Evolutionary conservation across 1,284 basidiomycete species (phyloP), one percentile per base, ranked within the genome.

Genomic region (Irpex sp.): DNA sequence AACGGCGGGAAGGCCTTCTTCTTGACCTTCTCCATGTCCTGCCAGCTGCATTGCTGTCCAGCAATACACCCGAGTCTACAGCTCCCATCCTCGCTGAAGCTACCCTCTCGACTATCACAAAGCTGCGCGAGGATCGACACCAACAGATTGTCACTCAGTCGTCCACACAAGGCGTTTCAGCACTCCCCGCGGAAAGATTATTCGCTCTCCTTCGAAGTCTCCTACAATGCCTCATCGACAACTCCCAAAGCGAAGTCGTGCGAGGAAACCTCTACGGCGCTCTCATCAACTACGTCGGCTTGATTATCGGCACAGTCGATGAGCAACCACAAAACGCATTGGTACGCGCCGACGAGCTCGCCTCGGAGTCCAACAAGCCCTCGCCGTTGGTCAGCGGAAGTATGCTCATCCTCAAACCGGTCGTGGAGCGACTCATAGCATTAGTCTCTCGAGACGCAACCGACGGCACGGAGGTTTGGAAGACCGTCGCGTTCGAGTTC

Each of bases 211-310:
- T 98, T n/a, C 85, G 87, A 37, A 86, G 82, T 64, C 78, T 95
- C 28, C 71, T 97, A 61, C 88, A 93, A 62, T 91, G 88, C 49
- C 82, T 95, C 57, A 71, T 91, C 58, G 86, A 91, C 63, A 88
- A 85, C 59, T 91, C 89, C 60, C 89, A 87, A 4, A 83, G 89
- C n/a, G 93, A 95, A 67, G 79, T 91, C 56, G 89, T 95, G n/a
- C 87, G 96, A n/a, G 96, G 96, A 10, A 98, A 98, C 72, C 79
- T 98, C n/a, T 98, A 97, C 73, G 92, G 94, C 6, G 82, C 91
- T 2, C 78, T 98, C 60, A 86, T 94, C 74, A 96, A 96, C 72
- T 96, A 93, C 72, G 77, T 97, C 45, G 90, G 95, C 68, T 82
- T 96, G 39, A 71, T 82, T 48, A 77, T 86, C 19, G 61, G 65